These are phyloP conservation scores for Anisodus tanguticus DNA, from an alignment of 257 asterid species.

Conservation along the genomic window DNA sequence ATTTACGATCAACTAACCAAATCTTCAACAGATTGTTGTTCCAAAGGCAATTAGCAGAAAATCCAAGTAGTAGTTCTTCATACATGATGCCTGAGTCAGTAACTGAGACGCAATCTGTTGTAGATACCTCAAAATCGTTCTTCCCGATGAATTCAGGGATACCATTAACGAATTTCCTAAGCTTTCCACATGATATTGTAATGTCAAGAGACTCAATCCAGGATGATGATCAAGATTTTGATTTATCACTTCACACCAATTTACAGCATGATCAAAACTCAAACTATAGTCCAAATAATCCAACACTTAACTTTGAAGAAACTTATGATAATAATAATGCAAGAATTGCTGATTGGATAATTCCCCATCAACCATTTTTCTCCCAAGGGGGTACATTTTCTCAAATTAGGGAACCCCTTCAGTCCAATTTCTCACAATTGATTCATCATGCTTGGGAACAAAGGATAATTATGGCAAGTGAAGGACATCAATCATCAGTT, in stretches of 20 bases:
- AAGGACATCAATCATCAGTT: constrained; percentile 52
- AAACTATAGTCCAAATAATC: constrained; percentile 22
- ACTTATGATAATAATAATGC: background rate
- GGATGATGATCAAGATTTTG: constrained; percentile 78
- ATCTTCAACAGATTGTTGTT: background rate
- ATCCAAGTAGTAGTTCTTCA: background rate
- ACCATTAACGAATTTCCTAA: constrained; percentile 68
- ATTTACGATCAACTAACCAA: too few species aligned
- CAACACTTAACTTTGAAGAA: background rate
- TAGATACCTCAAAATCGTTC: constrained; percentile 79
- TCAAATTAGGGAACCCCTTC: constrained; percentile 80
- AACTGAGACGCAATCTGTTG: constrained; percentile 31
- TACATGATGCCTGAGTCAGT: background rate
- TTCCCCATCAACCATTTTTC: constrained; percentile 49
- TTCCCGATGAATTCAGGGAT: constrained; percentile 73
- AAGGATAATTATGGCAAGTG: constrained; percentile 48
- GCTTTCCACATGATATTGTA: constrained; percentile 52
- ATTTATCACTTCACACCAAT: constrained; percentile 52
- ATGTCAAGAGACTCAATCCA: constrained; percentile 57
- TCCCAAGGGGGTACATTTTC: constrained; percentile 64
- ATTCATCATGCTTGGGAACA: constrained; percentile 96
- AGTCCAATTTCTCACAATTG: constrained; percentile 96
- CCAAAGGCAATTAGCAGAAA: background rate
- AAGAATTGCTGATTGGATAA: background rate
- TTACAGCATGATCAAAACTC: constrained; percentile 45